phyloP scores from a whole-genome alignment of 108 stramenopile genomes.

The Epithemia pelagica region DNA sequence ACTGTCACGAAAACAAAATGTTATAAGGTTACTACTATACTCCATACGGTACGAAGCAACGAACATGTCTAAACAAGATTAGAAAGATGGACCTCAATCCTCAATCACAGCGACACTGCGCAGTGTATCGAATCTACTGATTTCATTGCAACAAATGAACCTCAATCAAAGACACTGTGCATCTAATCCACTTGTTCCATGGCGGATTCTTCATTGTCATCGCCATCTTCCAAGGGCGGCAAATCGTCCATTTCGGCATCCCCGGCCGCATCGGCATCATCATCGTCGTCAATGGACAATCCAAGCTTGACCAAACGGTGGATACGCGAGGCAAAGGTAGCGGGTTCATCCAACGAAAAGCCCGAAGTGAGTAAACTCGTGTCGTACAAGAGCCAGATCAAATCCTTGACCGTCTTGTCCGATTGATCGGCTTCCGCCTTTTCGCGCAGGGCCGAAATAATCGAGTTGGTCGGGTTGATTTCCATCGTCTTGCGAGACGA shows the following conservation, averaged over 20 bases:
- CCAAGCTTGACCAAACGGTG: constrained; percentile 99
- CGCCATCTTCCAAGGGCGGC: constrained; percentile 90
- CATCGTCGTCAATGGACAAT: constrained; percentile 98
- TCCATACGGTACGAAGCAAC: no score
- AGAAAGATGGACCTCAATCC: no score
- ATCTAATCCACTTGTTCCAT: constrained; percentile 99
- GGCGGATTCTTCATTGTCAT: constrained; percentile 90
- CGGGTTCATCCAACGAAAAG: constrained; percentile 98
- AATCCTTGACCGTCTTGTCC: constrained; percentile 99
- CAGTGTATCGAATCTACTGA: no score
- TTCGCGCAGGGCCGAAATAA: constrained; percentile 95
- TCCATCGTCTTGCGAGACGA: constrained; percentile 99
- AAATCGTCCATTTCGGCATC: constrained; percentile 92
- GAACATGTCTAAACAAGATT: no score
- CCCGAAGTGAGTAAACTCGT: constrained; percentile 97
- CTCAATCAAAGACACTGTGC: no score
- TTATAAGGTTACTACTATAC: no score
- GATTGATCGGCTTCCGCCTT: constrained; percentile 98
- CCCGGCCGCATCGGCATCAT: constrained; percentile 90
- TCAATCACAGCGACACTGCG: no score
- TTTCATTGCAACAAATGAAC: no score
- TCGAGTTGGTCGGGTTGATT: constrained; percentile 99
- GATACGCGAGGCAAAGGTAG: constrained; percentile 98
- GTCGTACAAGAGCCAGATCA: constrained; percentile 99
- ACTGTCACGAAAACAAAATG: no score